A percentile compares a stretch with the other conserved stretches of the same genome.
phyloP scores from a whole-genome alignment of 1,139 yeast genomes.

The Hansenula sp. region DNA sequence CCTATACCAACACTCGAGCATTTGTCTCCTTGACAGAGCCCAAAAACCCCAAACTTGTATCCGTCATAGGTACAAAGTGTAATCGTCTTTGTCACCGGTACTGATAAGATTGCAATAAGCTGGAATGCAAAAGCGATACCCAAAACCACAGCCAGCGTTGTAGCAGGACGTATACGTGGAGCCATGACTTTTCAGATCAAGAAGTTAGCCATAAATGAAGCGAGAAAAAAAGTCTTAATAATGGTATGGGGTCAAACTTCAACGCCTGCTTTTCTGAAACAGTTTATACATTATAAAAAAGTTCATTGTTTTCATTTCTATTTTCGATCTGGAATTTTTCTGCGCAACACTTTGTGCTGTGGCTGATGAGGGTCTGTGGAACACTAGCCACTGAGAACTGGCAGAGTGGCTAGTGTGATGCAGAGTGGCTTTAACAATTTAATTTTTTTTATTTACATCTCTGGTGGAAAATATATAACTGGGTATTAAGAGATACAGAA shows the following conservation, averaged over 20 bases:
- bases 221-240: too few relatives aligned
- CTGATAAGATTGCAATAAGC: constrained; percentile 51
- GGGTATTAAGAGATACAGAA: background rate
- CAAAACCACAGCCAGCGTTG: constrained; percentile 35
- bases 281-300: background rate
- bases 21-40: constrained; percentile 51
- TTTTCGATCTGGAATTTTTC: background rate
- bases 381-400: too few relatives aligned
- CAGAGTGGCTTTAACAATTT: too few relatives aligned
- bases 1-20: constrained; percentile 54
- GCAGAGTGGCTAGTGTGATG: too few relatives aligned
- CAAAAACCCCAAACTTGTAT: constrained; percentile 79
- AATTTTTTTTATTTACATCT: too few relatives aligned
- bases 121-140: constrained; percentile 48
- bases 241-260: too few relatives aligned
- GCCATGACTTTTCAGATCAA: constrained; percentile 22
- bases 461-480: too few relatives aligned
- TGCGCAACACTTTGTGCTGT: background rate
- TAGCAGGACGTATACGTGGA: constrained; percentile 28
- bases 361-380: background rate
- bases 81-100: constrained; percentile 52
- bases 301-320: background rate
- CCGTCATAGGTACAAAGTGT: constrained; percentile 45
- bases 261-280: too few relatives aligned
- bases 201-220: background rate